These are phyloP conservation scores for Xanthoconium separans DNA, from an alignment of 1,284 basidiomycete species.

Conservation along the genomic window DNA sequence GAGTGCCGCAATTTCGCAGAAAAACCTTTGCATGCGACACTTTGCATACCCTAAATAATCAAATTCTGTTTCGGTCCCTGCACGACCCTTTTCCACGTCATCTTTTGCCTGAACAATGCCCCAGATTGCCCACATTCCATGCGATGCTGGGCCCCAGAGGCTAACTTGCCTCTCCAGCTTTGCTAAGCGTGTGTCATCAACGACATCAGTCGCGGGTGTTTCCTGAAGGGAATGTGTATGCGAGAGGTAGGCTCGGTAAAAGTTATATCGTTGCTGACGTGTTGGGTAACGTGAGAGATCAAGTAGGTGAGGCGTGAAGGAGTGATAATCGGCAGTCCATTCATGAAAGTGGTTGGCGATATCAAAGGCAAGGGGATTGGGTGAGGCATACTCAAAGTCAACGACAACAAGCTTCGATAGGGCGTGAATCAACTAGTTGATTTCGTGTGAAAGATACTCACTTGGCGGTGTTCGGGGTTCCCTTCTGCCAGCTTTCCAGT, in stretches of 20 bases:
- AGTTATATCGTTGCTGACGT: constrained; percentile 70
- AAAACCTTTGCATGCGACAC: constrained; percentile 64
- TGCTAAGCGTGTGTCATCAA: constrained; percentile 39
- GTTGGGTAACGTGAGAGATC: constrained; percentile 73
- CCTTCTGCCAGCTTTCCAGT: constrained; percentile 51
- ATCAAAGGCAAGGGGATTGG: constrained; percentile 88
- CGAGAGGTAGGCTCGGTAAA: constrained; percentile 80
- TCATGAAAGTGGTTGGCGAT: constrained; percentile 97
- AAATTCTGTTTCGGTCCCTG: constrained; percentile 62
- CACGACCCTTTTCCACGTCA: constrained; percentile 60
- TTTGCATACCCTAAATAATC: constrained; percentile 75
- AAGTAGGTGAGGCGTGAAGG: constrained; percentile 71
- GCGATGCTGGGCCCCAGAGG: constrained; percentile 85
- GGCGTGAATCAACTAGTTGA: constrained; percentile 10
- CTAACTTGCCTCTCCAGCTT: constrained; percentile 75
- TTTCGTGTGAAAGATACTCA: constrained; percentile 32
- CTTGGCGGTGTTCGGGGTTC: constrained; percentile 66
- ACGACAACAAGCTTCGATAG: constrained; percentile 80
- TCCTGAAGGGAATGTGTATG: constrained; percentile 40
- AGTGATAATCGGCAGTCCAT: constrained; percentile 91
- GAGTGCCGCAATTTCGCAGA: constrained; percentile 51
- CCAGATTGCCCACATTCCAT: constrained; percentile 92
- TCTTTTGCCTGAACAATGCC: constrained; percentile 88
- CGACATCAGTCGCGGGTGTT: constrained; percentile 27
- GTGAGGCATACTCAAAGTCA: constrained; percentile 92